Conservation (phyloP, 2,329 filamentous ascomycete genomes). For the Fusarium protoensiforme region DNA sequence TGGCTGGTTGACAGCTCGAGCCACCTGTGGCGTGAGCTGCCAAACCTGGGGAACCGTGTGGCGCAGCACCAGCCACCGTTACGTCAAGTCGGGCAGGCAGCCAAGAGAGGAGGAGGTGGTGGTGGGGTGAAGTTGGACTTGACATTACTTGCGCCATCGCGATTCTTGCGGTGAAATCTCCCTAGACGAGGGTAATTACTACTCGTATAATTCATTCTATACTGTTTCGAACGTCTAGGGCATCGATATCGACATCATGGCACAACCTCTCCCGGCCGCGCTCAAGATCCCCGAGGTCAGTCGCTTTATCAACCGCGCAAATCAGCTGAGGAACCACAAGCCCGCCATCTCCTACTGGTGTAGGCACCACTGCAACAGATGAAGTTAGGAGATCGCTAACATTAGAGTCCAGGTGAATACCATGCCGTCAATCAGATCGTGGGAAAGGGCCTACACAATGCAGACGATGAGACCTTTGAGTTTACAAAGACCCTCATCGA, state of each 20-base stretch:
- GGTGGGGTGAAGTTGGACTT: slow-evolving; percentile 32
- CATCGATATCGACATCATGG: slow-evolving; percentile 65
- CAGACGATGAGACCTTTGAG: slow-evolving; percentile 79
- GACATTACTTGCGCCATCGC: slow-evolving; percentile 28
- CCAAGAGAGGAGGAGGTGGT: slow-evolving; percentile 14
- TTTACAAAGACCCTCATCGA: slow-evolving; percentile 92
- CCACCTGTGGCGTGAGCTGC: slow-evolving; percentile 38
- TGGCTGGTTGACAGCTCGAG: slow-evolving; percentile 30
- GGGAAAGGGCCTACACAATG: slow-evolving; percentile 79
- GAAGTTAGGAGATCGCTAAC: not conserved
- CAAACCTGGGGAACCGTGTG: slow-evolving; percentile 27
- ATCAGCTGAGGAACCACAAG: slow-evolving; percentile 85
- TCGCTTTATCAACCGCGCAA: slow-evolving; percentile 84
- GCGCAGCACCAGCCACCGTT: slow-evolving; percentile 20
- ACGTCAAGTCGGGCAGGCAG: slow-evolving; percentile 28
- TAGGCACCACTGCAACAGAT: slow-evolving; percentile 58
- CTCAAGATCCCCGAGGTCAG: slow-evolving; percentile 85
- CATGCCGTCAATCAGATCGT: slow-evolving; percentile 95
- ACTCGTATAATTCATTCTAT: not conserved
- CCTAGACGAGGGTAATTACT: not conserved
- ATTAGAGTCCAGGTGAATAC: slow-evolving; percentile 75
- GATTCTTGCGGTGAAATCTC: not conserved
- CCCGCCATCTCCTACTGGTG: slow-evolving; percentile 96
- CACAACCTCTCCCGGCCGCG: slow-evolving; percentile 56
- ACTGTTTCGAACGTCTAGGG: not conserved